Evolutionary conservation across 495 filamentous ascomycete genomes (phyloP).

Genomic region (Xanthoparmelia taractica): DNA sequence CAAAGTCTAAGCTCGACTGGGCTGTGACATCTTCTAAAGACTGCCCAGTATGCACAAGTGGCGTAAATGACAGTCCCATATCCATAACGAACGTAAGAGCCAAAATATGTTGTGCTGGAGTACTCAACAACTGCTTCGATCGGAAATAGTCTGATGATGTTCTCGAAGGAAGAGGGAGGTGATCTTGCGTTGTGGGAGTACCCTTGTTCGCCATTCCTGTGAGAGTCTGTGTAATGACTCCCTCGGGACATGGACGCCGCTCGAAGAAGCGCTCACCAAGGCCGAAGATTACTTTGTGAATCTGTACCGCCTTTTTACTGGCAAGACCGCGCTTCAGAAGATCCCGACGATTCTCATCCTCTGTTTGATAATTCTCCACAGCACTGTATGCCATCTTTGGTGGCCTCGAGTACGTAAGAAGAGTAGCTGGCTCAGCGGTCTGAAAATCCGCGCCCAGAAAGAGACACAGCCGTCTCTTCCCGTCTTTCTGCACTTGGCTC

Average conservation of each 20-base stretch:
- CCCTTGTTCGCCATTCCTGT: not conserved
- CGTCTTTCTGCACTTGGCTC: not conserved
- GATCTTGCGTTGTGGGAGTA: not conserved
- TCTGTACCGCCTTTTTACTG: not conserved
- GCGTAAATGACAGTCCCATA: not conserved
- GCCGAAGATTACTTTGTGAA: not conserved
- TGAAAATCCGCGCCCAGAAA: constrained; percentile 1
- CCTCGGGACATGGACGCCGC: not conserved
- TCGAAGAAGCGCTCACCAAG: not conserved
- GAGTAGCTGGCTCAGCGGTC: constrained; percentile 2
- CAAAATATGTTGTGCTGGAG: not conserved
- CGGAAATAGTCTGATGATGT: constrained; percentile 3
- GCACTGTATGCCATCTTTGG: not conserved
- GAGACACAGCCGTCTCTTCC: not conserved
- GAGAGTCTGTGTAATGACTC: not conserved
- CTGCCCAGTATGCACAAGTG: not conserved
- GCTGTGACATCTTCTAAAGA: not conserved
- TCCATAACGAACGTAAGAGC: constrained; percentile 3
- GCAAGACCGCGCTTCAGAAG: not conserved
- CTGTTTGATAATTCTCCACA: not conserved
- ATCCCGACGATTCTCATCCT: not conserved
- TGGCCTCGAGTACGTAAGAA: not conserved
- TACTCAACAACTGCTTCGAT: not conserved
- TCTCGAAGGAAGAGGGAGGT: not conserved
- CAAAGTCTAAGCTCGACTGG: constrained; percentile 4